Evolutionary conservation across 495 filamentous ascomycete genomes (phyloP).

Genomic region (Aspergillus leporis): DNA sequence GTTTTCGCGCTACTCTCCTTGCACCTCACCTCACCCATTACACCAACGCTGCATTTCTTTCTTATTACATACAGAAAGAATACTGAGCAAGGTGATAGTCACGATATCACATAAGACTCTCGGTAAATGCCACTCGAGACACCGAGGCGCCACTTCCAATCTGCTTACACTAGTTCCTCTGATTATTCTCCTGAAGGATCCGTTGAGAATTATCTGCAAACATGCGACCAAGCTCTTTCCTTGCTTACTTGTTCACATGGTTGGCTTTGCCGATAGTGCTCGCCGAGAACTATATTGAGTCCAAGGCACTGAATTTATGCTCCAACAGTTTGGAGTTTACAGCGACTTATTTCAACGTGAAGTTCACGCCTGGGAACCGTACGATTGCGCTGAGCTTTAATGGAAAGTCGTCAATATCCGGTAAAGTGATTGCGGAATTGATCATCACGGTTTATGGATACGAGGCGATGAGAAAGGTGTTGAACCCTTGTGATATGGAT

Average conservation of each 20-base stretch:
- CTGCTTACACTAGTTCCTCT: neutral
- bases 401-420: conserved; percentile 71
- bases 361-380: conserved; percentile 65
- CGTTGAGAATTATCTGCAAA: neutral
- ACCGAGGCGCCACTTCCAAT: neutral
- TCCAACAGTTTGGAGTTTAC: conserved; percentile 65
- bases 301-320: conserved; percentile 68
- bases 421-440: conserved; percentile 70
- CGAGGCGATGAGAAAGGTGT: conserved; percentile 52
- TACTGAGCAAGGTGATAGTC: neutral
- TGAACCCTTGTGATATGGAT: conserved; percentile 69
- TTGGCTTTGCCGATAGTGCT: neutral
- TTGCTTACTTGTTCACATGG: neutral
- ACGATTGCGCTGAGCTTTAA: conserved; percentile 66
- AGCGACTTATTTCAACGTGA: conserved; percentile 68
- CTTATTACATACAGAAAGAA: neutral
- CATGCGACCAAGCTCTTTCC: neutral
- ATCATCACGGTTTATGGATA: conserved; percentile 76
- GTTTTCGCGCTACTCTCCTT: neutral
- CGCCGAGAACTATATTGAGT: conserved; percentile 42
- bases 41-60: neutral
- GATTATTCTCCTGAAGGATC: neutral
- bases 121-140: neutral
- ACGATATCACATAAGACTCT: neutral
- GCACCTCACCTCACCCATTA: neutral